Evolutionary conservation across 1,139 yeast genomes (phyloP).

Genomic region (Yamadazyma blattariae): DNA sequence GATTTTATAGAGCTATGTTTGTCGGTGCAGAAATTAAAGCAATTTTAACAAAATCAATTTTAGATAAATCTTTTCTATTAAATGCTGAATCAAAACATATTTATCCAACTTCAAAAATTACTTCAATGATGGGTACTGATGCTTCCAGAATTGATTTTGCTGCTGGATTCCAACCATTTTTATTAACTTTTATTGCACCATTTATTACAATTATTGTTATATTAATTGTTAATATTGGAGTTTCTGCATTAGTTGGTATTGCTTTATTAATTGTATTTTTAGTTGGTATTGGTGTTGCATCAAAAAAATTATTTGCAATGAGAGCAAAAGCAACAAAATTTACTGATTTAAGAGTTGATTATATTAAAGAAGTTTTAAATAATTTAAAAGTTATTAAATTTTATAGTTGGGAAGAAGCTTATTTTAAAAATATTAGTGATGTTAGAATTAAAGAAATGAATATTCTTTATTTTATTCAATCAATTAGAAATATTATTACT

Average conservation of each 20-base stretch:
- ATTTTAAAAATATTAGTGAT: slow-evolving; percentile 40
- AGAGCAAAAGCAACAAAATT: slow-evolving; percentile 25
- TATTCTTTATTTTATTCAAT: slow-evolving; percentile 47
- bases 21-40: slow-evolving; percentile 67
- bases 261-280: slow-evolving; percentile 27
- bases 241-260: slow-evolving; percentile 32
- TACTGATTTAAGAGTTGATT: slow-evolving; percentile 34
- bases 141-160: slow-evolving; percentile 35
- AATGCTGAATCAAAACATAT: slow-evolving; percentile 55
- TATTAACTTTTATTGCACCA: slow-evolving; percentile 26
- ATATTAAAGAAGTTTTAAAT: slow-evolving; percentile 33
- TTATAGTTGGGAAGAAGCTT: slow-evolving; percentile 72
- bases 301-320: slow-evolving; percentile 23
- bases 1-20: slow-evolving; percentile 24
- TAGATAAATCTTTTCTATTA: slow-evolving; percentile 63
- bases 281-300: slow-evolving; percentile 19
- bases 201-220: slow-evolving; percentile 32
- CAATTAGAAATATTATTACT: slow-evolving; percentile 54
- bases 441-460: slow-evolving; percentile 51
- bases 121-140: slow-evolving; percentile 47
- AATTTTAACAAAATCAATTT: slow-evolving; percentile 63
- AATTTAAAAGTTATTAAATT: slow-evolving; percentile 36
- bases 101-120: slow-evolving; percentile 65
- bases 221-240: slow-evolving; percentile 32
- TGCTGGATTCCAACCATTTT: slow-evolving; percentile 27